These are phyloP conservation scores for Pseudogymnoascus sp. DNA, from an alignment of 2,329 filamentous ascomycete species.

Conservation along the genomic window DNA sequence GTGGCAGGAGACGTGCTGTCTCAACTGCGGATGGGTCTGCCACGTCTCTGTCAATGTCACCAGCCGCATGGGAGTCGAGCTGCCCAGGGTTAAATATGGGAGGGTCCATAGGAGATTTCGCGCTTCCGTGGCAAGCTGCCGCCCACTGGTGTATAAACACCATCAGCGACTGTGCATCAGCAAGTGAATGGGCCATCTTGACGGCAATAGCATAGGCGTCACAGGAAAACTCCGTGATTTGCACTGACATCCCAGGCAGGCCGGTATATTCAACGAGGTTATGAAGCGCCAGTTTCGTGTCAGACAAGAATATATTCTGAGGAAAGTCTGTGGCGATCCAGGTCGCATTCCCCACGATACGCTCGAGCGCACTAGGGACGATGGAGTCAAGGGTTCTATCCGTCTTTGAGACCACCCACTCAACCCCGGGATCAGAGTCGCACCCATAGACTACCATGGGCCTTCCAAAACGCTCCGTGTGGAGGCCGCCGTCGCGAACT, in stretches of 20 bases:
- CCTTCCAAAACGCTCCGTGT: constrained; percentile 30
- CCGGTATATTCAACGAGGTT: constrained; percentile 25
- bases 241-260: constrained; percentile 29
- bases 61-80: constrained; percentile 31
- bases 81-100: constrained; percentile 35
- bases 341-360: constrained; percentile 19
- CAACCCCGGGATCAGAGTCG: constrained; percentile 35
- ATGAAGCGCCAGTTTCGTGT: constrained; percentile 29
- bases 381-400: constrained; percentile 25
- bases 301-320: constrained; percentile 29
- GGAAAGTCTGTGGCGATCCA: constrained; percentile 32
- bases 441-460: constrained; percentile 32
- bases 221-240: constrained; percentile 35
- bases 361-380: constrained; percentile 24
- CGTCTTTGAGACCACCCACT: constrained; percentile 30
- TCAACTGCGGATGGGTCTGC: constrained; percentile 24
- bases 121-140: constrained; percentile 21
- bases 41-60: constrained; percentile 23
- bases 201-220: constrained; percentile 36
- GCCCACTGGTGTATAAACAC: constrained; percentile 38
- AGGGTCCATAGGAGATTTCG: constrained; percentile 8
- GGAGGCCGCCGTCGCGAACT: constrained; percentile 35
- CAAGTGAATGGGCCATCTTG: constrained; percentile 37
- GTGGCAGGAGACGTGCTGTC: constrained; percentile 33
- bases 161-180: constrained; percentile 37